Percentiles rank a stretch among this genome's conserved stretches.
Conservation (phyloP, 176 grass and related monocot species). For the Lolium perenne region DNA sequence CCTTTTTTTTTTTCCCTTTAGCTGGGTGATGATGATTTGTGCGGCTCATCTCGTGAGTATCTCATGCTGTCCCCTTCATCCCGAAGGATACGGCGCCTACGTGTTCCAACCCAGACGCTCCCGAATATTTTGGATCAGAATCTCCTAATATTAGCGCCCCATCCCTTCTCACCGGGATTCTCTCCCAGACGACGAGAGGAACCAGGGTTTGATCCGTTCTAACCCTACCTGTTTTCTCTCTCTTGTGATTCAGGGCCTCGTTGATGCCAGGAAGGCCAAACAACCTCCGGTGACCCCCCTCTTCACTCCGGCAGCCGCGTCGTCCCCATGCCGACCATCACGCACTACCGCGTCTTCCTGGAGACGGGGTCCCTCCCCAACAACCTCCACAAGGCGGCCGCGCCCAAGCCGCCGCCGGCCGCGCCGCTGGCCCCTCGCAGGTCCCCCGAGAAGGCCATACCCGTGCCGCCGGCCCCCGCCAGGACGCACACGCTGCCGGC, state of each 20-base stretch:
- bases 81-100: constrained; percentile 22
- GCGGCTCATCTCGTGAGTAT: constrained; percentile 23
- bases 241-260: constrained; percentile 49
- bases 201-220: constrained; percentile 30
- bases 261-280: constrained; percentile 41
- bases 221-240: not conserved
- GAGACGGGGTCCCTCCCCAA: constrained; percentile 50
- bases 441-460: constrained; percentile 35
- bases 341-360: constrained; percentile 61
- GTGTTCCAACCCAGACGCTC: constrained; percentile 36
- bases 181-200: too few relatives aligned
- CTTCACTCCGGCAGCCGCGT: constrained; percentile 22
- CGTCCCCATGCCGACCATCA: constrained; percentile 71
- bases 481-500: constrained; percentile 59
- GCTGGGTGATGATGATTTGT: constrained; percentile 12
- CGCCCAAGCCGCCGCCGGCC: constrained; percentile 29
- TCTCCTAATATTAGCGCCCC: constrained; percentile 14
- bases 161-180: not conserved
- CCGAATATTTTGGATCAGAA: constrained; percentile 58
- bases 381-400: constrained; percentile 22
- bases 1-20: not conserved
- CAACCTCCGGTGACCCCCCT: constrained; percentile 14
- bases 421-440: constrained; percentile 26
- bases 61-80: not conserved
- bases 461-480: constrained; percentile 44